Conservation (phyloP, 352 stramenopile genomes). For the Pythium diclinum region DNA sequence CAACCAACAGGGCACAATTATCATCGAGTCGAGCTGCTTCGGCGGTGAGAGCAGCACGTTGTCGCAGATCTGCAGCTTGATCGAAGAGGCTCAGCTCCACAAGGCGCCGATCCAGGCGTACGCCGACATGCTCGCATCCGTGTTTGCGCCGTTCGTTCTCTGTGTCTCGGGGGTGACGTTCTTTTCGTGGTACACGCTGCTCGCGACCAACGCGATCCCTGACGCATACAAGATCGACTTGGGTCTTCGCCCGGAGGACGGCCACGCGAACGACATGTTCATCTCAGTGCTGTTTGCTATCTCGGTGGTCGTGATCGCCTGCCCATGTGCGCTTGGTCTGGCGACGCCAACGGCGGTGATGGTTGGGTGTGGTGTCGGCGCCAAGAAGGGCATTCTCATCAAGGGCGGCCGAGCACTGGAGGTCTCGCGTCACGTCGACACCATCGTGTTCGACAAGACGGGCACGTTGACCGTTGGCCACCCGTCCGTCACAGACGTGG, state of each 20-base stretch:
- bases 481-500: slow-evolving; percentile 75
- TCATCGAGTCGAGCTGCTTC: slow-evolving; percentile 84
- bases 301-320: slow-evolving; percentile 87
- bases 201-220: slow-evolving; percentile 51
- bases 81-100: slow-evolving; percentile 84
- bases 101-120: slow-evolving; percentile 89
- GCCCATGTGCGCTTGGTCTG: slow-evolving; percentile 78
- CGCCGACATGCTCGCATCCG: slow-evolving; percentile 58
- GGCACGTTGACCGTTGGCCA: slow-evolving; percentile 88
- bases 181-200: slow-evolving; percentile 50
- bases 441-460: slow-evolving; percentile 93
- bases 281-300: slow-evolving; percentile 84
- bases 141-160: slow-evolving; percentile 72
- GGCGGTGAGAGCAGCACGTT: slow-evolving; percentile 65
- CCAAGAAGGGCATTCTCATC: slow-evolving; percentile 87
- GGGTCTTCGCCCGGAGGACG: slow-evolving; percentile 42
- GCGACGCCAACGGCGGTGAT: slow-evolving; percentile 86
- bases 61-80: slow-evolving; percentile 78
- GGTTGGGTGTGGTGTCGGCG: slow-evolving; percentile 85
- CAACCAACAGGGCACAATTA: slow-evolving; percentile 77
- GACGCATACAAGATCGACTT: slow-evolving; percentile 47
- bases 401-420: slow-evolving; percentile 83
- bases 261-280: slow-evolving; percentile 65
- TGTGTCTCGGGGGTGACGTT: slow-evolving; percentile 57
- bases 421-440: slow-evolving; percentile 79